These are phyloP conservation scores for Podospora didyma DNA, from an alignment of 495 filamentous ascomycete species.

Conservation along the genomic window DNA sequence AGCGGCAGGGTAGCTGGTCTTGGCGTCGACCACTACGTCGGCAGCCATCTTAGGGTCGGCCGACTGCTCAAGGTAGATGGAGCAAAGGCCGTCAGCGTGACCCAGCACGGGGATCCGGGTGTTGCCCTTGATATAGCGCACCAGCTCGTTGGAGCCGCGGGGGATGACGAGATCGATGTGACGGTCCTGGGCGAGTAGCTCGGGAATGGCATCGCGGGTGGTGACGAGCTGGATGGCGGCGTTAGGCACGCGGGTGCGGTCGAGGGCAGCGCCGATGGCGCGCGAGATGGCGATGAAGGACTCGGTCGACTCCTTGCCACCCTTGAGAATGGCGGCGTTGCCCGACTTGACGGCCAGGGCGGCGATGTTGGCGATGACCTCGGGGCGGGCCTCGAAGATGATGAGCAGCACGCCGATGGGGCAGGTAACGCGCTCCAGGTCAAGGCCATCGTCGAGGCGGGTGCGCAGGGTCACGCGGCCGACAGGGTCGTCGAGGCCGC, in stretches of 20 bases:
- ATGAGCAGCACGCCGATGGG: conserved; percentile 95
- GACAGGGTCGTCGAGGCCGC: conserved; percentile 84
- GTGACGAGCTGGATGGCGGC: conserved; percentile 87
- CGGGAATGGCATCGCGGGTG: conserved; percentile 81
- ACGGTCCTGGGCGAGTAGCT: conserved; percentile 75
- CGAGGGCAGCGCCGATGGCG: conserved; percentile 77
- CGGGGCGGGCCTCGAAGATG: conserved; percentile 95
- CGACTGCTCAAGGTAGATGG: conserved; percentile 79
- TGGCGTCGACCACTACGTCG: conserved; percentile 84
- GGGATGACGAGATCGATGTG: conserved; percentile 95
- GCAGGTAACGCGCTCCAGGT: conserved; percentile 80
- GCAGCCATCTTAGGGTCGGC: conserved; percentile 68
- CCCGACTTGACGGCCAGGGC: conserved; percentile 96
- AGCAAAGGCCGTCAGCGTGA: conserved; percentile 93
- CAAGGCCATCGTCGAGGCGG: conserved; percentile 81
- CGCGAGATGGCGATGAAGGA: conserved; percentile 86
- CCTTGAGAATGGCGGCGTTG: conserved; percentile 96
- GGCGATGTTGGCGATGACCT: conserved; percentile 98
- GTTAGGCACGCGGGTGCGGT: conserved; percentile 73
- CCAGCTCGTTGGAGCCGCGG: conserved; percentile 87
- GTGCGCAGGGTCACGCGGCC: conserved; percentile 81
- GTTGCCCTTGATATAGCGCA: conserved; percentile 80
- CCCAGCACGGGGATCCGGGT: conserved; percentile 95
- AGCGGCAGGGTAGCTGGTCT: conserved; percentile 91
- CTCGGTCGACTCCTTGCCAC: conserved; percentile 91